These are phyloP conservation scores for Suillus placidus DNA, from an alignment of 768 basidiomycete genomes.

Conservation along the genomic window DNA sequence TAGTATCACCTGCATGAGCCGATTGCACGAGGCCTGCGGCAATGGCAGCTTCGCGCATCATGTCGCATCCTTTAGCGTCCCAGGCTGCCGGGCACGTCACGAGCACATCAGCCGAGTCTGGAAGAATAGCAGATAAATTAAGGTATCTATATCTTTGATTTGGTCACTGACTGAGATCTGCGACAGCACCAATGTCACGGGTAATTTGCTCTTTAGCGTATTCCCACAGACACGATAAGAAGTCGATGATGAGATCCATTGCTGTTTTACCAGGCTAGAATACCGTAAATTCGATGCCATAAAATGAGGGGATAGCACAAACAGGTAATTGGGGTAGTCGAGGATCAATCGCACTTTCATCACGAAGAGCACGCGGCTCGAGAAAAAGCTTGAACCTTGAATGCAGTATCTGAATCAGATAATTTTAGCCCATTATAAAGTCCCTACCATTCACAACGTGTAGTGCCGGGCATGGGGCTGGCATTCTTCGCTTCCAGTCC, in stretches of 20 bases:
- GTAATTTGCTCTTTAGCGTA: slow-evolving; percentile 88
- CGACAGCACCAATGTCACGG: slow-evolving; percentile 82
- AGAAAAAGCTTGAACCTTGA: slow-evolving; percentile 85
- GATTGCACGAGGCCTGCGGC: slow-evolving; percentile 78
- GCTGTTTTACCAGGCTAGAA: slow-evolving; percentile 72
- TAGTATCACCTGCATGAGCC: slow-evolving; percentile 64
- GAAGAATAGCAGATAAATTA: slow-evolving; percentile 11
- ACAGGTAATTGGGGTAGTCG: slow-evolving; percentile 81
- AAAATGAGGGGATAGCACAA: slow-evolving; percentile 6
- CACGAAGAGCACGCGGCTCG: slow-evolving; percentile 78
- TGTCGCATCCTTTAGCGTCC: slow-evolving; percentile 83
- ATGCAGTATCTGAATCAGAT: not conserved
- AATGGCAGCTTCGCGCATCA: slow-evolving; percentile 87
- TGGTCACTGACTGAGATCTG: slow-evolving; percentile 69
- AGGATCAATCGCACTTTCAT: slow-evolving; percentile 70
- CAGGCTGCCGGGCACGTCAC: slow-evolving; percentile 89
- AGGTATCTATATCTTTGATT: not conserved
- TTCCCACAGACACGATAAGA: slow-evolving; percentile 81
- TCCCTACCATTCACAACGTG: slow-evolving; percentile 55
- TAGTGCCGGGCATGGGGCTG: slow-evolving; percentile 64
- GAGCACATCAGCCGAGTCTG: slow-evolving; percentile 84
- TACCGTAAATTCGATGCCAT: slow-evolving; percentile 15
- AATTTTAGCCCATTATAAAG: not conserved
- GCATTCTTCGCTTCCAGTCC: slow-evolving; percentile 87
- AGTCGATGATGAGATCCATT: slow-evolving; percentile 81